phyloP scores from a whole-genome alignment of 768 basidiomycete genomes.

The Agrocybe pediades region DNA sequence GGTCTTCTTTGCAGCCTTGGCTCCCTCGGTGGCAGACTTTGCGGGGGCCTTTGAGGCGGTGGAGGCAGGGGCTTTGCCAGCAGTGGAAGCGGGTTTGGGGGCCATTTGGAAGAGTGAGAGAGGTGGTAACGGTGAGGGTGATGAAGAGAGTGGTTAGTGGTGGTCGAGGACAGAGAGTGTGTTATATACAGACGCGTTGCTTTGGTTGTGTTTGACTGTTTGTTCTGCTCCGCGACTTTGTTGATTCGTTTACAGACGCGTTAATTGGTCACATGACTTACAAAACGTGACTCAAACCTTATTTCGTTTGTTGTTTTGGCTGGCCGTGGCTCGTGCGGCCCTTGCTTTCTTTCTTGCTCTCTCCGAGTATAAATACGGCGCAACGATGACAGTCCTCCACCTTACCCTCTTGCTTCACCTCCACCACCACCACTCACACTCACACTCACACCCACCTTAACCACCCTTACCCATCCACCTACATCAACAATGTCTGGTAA shows the following conservation, averaged over 20 bases:
- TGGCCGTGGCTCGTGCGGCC: constrained; percentile 28
- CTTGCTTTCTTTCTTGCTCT: constrained; percentile 13
- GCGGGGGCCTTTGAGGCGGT: constrained; percentile 76
- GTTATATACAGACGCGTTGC: constrained; percentile 45
- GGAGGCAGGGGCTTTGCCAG: constrained; percentile 79
- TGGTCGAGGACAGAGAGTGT: constrained; percentile 23
- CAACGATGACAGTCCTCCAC: constrained; percentile 21
- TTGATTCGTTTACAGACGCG: constrained; percentile 49
- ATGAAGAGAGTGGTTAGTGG: constrained; percentile 34
- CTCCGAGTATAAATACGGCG: constrained; percentile 37
- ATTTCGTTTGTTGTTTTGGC: constrained; percentile 27
- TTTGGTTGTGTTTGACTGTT: constrained; percentile 44
- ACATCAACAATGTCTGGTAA: constrained; percentile 45
- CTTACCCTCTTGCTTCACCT: constrained; percentile 20
- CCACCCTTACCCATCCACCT: constrained; percentile 18
- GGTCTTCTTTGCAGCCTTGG: constrained; percentile 83
- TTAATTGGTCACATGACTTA: constrained; percentile 21
- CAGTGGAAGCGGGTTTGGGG: constrained; percentile 83
- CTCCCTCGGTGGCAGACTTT: constrained; percentile 52
- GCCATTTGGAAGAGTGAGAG: constrained; percentile 55
- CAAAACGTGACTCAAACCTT: constrained; percentile 13
- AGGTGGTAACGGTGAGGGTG: constrained; percentile 30
- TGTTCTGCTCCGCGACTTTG: constrained; percentile 31
- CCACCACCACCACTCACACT: constrained; percentile 20
- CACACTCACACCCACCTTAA: constrained; percentile 19